Base-by-base conservation (phyloP, 306 rosid genomes). In the Vachellia pachyceras region DNA sequence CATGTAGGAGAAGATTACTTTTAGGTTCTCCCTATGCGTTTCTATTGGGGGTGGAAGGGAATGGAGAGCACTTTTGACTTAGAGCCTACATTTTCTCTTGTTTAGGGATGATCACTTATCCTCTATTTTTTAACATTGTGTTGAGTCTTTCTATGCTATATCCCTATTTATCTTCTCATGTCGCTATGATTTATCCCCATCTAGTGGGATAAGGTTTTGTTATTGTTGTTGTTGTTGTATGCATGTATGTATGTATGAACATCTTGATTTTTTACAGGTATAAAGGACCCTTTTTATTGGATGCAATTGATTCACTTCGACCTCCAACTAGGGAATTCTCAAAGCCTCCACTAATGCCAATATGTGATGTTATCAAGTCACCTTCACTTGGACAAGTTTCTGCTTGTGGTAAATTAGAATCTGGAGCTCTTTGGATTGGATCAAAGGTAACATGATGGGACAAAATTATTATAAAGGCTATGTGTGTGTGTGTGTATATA, bases 361-460 rank as follows among this genome's bases (percentile, higher is more conserved):
- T 95, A 87, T 95, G 99, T 67, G 99, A 95, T 81, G 93, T 89
- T 73, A 82, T 93, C 73, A 92, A 88, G 84, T 86, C 89, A 72
- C 67, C 91, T 63, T 78, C 90, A 35, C 84, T 89, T 44, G 98
- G 97, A 35, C 97, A 90, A 84, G 92, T 90, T 54, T 91, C 96
- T 81, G 98, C 97, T 73, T 87, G 90, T 84, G 99, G 99, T 79
- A 95, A 95, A 85, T 81, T 95, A 83, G 99, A 92, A 89, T 92
- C 99, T 44, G 99, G 99, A 80, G 99, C 99, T 86, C 91, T 95
- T 88, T 87, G 88, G 39, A 86, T 66, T 84, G 99, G 99, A 82
- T 87, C 90, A 22, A 95, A 93, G 98, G 99, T 95, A 89, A n/a
- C 76, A 69, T 47, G 54, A 55, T 49, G 75, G 77, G 68, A 35